Percentiles rank a stretch among this genome's conserved stretches.
Evolutionary conservation across 2,329 filamentous ascomycete genomes (phyloP).

Genomic region (Hypoxylon sp.): DNA sequence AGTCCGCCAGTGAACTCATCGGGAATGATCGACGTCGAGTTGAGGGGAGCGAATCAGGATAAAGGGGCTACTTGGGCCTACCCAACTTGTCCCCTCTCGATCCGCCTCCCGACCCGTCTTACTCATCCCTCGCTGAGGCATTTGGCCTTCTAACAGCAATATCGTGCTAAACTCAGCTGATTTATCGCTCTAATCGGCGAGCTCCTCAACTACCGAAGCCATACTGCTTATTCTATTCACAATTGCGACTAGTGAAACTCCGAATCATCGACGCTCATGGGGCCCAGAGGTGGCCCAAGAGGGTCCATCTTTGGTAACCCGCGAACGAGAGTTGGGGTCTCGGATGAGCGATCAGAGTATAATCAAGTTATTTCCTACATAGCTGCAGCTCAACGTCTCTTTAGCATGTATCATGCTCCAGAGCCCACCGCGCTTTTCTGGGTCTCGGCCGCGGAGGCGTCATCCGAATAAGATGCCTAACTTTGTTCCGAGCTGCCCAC

Average conservation of each 20-base stretch:
- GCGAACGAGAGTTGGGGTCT: constrained; percentile 11
- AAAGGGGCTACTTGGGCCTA: constrained; percentile 14
- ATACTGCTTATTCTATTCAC: constrained; percentile 20
- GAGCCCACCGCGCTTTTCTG: constrained; percentile 12
- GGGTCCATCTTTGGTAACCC: constrained; percentile 8
- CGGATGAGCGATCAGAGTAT: constrained; percentile 5
- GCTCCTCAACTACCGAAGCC: constrained; percentile 33
- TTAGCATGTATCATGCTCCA: constrained; percentile 29
- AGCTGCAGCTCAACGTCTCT: constrained; percentile 8
- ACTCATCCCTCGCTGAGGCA: constrained; percentile 17
- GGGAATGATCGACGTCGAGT: constrained; percentile 7
- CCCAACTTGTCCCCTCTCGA: constrained; percentile 34
- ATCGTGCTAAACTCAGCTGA: constrained; percentile 17
- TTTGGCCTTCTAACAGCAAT: constrained; percentile 17
- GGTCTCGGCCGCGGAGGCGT: constrained; percentile 33
- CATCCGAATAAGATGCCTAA: constrained; percentile 27
- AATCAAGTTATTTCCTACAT: constrained; percentile 15
- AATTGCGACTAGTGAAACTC: constrained; percentile 20
- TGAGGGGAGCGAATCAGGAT: constrained; percentile 27
- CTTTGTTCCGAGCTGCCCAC: constrained; percentile 32
- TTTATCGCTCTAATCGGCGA: constrained; percentile 6
- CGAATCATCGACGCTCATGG: constrained; percentile 20
- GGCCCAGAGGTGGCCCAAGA: constrained; percentile 6
- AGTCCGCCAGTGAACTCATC: constrained; percentile 11
- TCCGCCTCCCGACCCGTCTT: constrained; percentile 1